These are phyloP conservation scores for Odontarrhena argentea DNA, from an alignment of 345 rosid species.

Conservation along the genomic window DNA sequence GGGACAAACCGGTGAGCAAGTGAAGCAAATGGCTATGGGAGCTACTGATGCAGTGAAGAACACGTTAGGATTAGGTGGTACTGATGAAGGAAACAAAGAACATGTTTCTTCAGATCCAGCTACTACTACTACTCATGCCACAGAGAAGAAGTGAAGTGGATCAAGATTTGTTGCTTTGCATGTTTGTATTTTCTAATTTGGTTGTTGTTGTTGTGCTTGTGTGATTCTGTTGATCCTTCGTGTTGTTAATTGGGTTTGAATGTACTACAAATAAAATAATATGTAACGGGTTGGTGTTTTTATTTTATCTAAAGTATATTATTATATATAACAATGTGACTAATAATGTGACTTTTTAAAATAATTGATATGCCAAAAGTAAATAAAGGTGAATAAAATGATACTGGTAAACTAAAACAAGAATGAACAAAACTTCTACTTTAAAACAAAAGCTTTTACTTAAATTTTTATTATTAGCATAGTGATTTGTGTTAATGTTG, in stretches of 20 bases:
- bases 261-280: neutral
- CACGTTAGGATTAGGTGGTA: conserved; percentile 46
- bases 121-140: conserved; percentile 21
- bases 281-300: neutral
- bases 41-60: conserved; percentile 58
- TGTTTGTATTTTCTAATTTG: neutral
- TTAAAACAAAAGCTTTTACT: too few relatives aligned
- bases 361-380: too few relatives aligned
- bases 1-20: conserved; percentile 54
- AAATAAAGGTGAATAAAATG: too few relatives aligned
- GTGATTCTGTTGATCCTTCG: neutral
- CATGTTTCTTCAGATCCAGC: conserved; percentile 19
- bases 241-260: neutral
- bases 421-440: too few relatives aligned
- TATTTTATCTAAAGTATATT: too few relatives aligned
- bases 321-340: too few relatives aligned
- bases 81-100: conserved; percentile 29
- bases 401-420: too few relatives aligned
- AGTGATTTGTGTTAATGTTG: too few relatives aligned
- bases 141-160: conserved; percentile 22
- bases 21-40: conserved; percentile 55
- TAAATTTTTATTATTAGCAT: too few relatives aligned
- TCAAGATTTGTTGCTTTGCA: neutral
- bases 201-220: neutral
- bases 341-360: too few relatives aligned